These are phyloP conservation scores for Saxophila tyrrhenica DNA, from an alignment of 495 filamentous ascomycete species.

Conservation along the genomic window DNA sequence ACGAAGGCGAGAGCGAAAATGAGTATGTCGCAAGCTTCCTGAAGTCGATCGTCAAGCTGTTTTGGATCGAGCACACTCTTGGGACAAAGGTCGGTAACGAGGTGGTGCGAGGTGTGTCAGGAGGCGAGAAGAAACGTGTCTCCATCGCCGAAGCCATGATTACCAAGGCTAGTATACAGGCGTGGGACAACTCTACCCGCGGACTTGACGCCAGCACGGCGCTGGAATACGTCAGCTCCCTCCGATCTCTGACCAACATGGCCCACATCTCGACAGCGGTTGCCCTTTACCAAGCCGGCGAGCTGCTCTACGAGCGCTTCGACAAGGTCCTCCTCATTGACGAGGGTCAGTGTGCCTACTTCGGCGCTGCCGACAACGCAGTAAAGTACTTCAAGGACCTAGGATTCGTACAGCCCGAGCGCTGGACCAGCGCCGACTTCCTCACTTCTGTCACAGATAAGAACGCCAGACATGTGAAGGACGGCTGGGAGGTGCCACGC, in stretches of 20 bases:
- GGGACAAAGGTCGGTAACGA: conserved; percentile 59
- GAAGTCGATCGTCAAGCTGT: conserved; percentile 59
- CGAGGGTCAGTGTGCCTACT: conserved; percentile 55
- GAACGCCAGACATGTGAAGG: conserved; percentile 45
- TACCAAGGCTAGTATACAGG: conserved; percentile 51
- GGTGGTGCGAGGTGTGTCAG: conserved; percentile 54
- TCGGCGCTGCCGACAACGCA: conserved; percentile 26
- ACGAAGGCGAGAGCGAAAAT: conserved; percentile 51
- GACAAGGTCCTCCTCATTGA: conserved; percentile 62
- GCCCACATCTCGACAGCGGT: conserved; percentile 48
- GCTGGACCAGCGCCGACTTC: conserved; percentile 60
- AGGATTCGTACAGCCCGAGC: conserved; percentile 47
- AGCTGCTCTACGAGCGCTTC: conserved; percentile 57
- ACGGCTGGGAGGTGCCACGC: conserved; percentile 52
- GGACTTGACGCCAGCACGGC: conserved; percentile 62
- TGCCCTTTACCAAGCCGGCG: conserved; percentile 62
- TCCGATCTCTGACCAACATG: conserved; percentile 53
- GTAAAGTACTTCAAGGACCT: conserved; percentile 37
- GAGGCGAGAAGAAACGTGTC: conserved; percentile 65
- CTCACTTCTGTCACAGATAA: conserved; percentile 56
- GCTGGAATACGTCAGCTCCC: conserved; percentile 51
- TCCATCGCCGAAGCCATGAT: conserved; percentile 59
- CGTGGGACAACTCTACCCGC: conserved; percentile 58
- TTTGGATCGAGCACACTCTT: conserved; percentile 62
- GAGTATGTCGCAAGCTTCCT: conserved; percentile 55